Base-by-base conservation (phyloP, 1,139 yeast genomes). In the Sugiyamaella neomexicana region DNA sequence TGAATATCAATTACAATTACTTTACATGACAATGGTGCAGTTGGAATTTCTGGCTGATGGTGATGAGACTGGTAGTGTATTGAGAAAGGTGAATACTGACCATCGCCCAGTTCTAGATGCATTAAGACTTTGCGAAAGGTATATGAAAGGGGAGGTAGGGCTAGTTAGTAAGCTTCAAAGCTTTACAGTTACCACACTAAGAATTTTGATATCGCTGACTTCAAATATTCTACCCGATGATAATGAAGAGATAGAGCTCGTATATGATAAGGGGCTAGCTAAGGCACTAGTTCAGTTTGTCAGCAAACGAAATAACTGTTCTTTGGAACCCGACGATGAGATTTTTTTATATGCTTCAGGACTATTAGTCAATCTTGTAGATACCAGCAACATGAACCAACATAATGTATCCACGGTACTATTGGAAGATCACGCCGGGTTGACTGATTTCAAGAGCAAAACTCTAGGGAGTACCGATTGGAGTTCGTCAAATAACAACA, bases 271-370 rank as follows among this genome's bases (percentile, higher is more conserved):
- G n/a, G 51, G 40, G 1, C 32, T 47, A 10, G 51, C 51, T 4
- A 40, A 39, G n/a, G 45, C 16, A 39, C 31, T 47, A 16, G 45
- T 29, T 4, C 8, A 5, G 10, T 47, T 47, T 20, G 32, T 47
- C 23, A 40, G 45, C 16, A 27, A 12, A 10, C 16, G 51, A 13
- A 37, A 46, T 7, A n/a, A 25, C 6, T n/a, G 31, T 10, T 25
- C 36, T 12, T n/a, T 36, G 7, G 20, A 20, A 7, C 39, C 44
- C 3, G 29, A 39, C 10, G 44, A 41, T 41, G 55, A 52, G 32
- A 41, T 45, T n/a, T 51, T 51, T 20, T 50, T 62, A 16, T 60
- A 59, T 48, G 54, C 59, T 1, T 53, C 60, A 52, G 65, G 65
- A 2, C 42, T 62, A 34, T 46, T 62, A 23, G 57, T 62, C 17